Conservation (phyloP, 768 basidiomycete species). For the Candolleomyces efflorescens region DNA sequence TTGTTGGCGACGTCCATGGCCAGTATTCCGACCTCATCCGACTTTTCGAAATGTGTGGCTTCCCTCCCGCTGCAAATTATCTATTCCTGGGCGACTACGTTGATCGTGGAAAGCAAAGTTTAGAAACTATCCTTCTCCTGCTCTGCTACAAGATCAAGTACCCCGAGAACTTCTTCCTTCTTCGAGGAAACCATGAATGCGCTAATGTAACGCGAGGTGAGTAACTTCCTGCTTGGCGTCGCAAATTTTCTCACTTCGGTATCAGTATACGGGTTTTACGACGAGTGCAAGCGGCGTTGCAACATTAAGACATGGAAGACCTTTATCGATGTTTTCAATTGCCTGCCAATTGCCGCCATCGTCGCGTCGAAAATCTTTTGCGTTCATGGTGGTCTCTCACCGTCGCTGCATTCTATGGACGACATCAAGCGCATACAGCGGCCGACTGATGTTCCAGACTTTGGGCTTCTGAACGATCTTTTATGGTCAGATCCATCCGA, state of each 20-base stretch:
- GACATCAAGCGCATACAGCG: conserved; percentile 97
- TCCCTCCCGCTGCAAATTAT: conserved; percentile 95
- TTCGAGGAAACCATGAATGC: conserved; percentile 98
- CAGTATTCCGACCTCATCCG: conserved; percentile 99
- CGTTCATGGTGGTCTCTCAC: conserved; percentile 94
- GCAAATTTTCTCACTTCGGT: conserved; percentile 13
- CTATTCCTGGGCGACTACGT: conserved; percentile 99
- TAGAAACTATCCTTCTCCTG: conserved; percentile 95
- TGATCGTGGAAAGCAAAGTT: conserved; percentile 96
- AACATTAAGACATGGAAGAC: conserved; percentile 99
- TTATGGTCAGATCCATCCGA: conserved; percentile 99
- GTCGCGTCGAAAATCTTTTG: conserved; percentile 99
- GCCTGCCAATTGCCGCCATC: conserved; percentile 95
- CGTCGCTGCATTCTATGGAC: conserved; percentile 93
- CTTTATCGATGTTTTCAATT: conserved; percentile 99
- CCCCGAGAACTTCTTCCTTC: conserved; percentile 98
- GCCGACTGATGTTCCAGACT: conserved; percentile 98
- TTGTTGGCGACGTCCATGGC: conserved; percentile 98
- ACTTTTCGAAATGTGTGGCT: conserved; percentile 99
- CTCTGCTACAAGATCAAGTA: conserved; percentile 99
- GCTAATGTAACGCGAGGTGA: conserved; percentile 97
- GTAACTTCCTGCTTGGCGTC: conserved; percentile 21
- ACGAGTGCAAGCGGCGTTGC: conserved; percentile 99
- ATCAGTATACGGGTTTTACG: conserved; percentile 97
- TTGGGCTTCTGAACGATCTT: conserved; percentile 93